A percentile compares a stretch with the other conserved stretches of the same genome.
These are phyloP conservation scores for Pyrenochaeta sp. DNA, from an alignment of 2,329 filamentous ascomycete genomes.

Conservation along the genomic window DNA sequence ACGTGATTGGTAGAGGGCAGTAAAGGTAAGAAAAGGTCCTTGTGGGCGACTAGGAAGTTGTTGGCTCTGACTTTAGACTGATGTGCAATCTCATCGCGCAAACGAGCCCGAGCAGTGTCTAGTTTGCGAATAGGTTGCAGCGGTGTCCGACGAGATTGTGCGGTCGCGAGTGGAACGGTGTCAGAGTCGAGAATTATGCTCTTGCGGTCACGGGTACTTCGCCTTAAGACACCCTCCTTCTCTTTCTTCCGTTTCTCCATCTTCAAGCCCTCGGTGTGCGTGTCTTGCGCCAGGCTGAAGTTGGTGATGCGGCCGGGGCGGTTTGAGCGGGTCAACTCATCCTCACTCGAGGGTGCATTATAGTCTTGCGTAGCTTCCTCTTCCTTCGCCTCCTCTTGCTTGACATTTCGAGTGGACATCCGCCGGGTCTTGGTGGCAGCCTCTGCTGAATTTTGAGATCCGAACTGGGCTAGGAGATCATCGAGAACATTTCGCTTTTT, in stretches of 20 bases:
- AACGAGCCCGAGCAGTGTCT: slow-evolving; percentile 49
- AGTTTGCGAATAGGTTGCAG: slow-evolving; percentile 30
- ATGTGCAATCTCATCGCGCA: slow-evolving; percentile 52
- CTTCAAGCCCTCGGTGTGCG: slow-evolving; percentile 35
- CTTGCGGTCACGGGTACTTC: slow-evolving; percentile 34
- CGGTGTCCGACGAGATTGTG: slow-evolving; percentile 13
- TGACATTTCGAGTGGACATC: slow-evolving; percentile 6
- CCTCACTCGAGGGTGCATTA: slow-evolving; percentile 27
- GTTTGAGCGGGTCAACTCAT: slow-evolving; percentile 28
- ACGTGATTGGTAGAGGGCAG: slow-evolving; percentile 55
- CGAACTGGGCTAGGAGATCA: slow-evolving; percentile 40
- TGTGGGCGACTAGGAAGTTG: slow-evolving; percentile 55
- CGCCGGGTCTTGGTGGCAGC: slow-evolving; percentile 42
- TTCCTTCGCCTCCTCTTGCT: not conserved
- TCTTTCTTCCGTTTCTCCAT: slow-evolving; percentile 40
- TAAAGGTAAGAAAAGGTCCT: slow-evolving; percentile 56
- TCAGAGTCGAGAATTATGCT: slow-evolving; percentile 41
- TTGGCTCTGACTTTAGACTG: slow-evolving; percentile 54
- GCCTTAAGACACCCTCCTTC: slow-evolving; percentile 19
- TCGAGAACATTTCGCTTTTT: slow-evolving; percentile 29
- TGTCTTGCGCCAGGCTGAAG: slow-evolving; percentile 13
- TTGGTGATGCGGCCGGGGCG: slow-evolving; percentile 18
- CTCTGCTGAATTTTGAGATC: slow-evolving; percentile 34
- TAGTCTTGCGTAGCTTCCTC: too few relatives aligned
- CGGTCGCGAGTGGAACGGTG: slow-evolving; percentile 25